These are phyloP conservation scores for Daldinia bambusicola DNA, from an alignment of 495 filamentous ascomycete species.

Conservation along the genomic window DNA sequence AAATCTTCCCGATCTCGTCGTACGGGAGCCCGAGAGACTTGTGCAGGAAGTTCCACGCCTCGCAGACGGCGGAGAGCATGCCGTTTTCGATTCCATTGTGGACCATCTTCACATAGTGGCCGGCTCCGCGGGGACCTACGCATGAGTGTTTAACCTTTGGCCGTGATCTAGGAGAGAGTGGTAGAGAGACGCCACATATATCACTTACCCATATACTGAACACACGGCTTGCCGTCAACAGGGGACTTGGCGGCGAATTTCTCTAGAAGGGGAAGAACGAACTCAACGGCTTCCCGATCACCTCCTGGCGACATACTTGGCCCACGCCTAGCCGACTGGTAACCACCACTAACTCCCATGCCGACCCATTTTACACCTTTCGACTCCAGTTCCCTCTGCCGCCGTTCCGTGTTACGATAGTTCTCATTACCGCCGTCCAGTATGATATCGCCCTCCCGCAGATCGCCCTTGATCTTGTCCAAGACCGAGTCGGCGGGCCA, in stretches of 20 bases:
- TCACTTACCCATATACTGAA: slow-evolving; percentile 50
- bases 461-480: slow-evolving; percentile 62
- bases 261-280: slow-evolving; percentile 71
- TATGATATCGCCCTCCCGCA: slow-evolving; percentile 73
- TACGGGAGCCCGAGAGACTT: slow-evolving; percentile 68
- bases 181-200: no score
- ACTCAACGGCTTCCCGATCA: slow-evolving; percentile 64
- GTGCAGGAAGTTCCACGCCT: slow-evolving; percentile 73
- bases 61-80: slow-evolving; percentile 63
- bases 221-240: slow-evolving; percentile 66
- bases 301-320: slow-evolving; percentile 75
- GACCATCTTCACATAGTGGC: slow-evolving; percentile 82
- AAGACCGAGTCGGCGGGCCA: slow-evolving; percentile 73
- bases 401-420: slow-evolving; percentile 71
- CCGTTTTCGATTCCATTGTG: slow-evolving; percentile 83
- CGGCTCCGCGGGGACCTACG: slow-evolving; percentile 66
- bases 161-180: neutral
- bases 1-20: slow-evolving; percentile 70
- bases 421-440: slow-evolving; percentile 79
- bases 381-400: slow-evolving; percentile 65
- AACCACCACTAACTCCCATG: slow-evolving; percentile 75
- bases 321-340: slow-evolving; percentile 72
- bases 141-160: neutral
- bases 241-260: slow-evolving; percentile 44
- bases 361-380: slow-evolving; percentile 72